Percentiles rank a stretch among this genome's conserved stretches.
Conservation (phyloP, 257 asterid species). For the Salvia hispanica region DNA sequence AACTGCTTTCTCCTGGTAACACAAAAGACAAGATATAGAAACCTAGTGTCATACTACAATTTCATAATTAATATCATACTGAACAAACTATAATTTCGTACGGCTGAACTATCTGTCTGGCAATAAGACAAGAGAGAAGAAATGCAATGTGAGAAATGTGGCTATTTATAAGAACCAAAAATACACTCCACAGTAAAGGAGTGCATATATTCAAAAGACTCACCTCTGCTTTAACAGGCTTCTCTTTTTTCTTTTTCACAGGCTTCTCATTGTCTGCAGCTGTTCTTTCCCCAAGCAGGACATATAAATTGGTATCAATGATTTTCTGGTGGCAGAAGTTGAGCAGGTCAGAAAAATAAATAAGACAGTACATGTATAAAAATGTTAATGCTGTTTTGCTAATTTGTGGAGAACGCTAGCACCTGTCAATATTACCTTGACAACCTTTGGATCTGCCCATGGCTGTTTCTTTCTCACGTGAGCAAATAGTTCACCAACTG, state of each 20-base stretch:
- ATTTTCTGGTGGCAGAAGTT: conserved; percentile 58
- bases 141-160: neutral
- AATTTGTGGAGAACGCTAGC: conserved; percentile 1
- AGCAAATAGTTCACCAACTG: conserved; percentile 85
- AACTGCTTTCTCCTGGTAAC: conserved; percentile 56
- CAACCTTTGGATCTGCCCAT: conserved; percentile 92
- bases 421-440: conserved; percentile 55
- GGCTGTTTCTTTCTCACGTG: conserved; percentile 80
- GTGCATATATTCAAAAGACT: conserved; percentile 10
- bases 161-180: conserved; percentile 17
- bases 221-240: conserved; percentile 75
- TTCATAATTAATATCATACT: neutral
- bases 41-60: conserved; percentile 10
- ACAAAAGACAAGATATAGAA: conserved; percentile 16
- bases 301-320: conserved; percentile 65
- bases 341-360: conserved; percentile 18
- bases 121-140: conserved; percentile 9
- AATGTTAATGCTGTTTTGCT: conserved; percentile 7
- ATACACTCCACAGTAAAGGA: conserved; percentile 13
- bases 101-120: neutral
- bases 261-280: conserved; percentile 90
- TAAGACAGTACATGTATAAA: conserved; percentile 2
- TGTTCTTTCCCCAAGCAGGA: conserved; percentile 81
- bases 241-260: conserved; percentile 87
- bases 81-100: neutral